phyloP scores from a whole-genome alignment of 2,329 filamentous ascomycete genomes.

The Alternaria brassicicola region DNA sequence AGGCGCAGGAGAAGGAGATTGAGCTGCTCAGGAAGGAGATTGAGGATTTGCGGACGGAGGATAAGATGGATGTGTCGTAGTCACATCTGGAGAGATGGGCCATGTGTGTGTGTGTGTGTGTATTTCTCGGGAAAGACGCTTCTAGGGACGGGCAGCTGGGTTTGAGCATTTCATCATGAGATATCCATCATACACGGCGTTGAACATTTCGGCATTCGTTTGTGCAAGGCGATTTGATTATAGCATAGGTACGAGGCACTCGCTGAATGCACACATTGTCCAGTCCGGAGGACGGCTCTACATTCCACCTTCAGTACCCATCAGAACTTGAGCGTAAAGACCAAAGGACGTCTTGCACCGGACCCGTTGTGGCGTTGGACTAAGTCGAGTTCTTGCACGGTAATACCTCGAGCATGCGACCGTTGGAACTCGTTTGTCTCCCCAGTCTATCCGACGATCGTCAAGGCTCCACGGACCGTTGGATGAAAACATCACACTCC shows the following conservation, averaged over 20 bases:
- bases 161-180: not conserved
- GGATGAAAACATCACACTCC: not conserved
- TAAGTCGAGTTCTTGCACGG: not conserved
- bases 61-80: conserved; percentile 35
- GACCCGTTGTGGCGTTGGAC: not conserved
- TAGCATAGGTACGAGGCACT: not conserved
- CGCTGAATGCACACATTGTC: not conserved
- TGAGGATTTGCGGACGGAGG: conserved; percentile 26
- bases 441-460: not conserved
- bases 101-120: too few relatives aligned
- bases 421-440: not conserved
- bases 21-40: conserved; percentile 33
- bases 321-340: too few relatives aligned
- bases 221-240: not conserved
- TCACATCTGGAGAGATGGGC: not conserved
- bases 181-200: conserved; percentile 11
- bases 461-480: not conserved
- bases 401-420: not conserved
- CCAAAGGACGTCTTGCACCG: too few relatives aligned
- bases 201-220: not conserved
- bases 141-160: not conserved
- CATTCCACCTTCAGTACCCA: too few relatives aligned
- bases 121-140: not conserved
- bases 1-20: conserved; percentile 37
- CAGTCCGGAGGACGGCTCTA: not conserved